These are phyloP conservation scores for Thielaviopsis musarum DNA, from an alignment of 2,329 filamentous ascomycete species.

Conservation along the genomic window DNA sequence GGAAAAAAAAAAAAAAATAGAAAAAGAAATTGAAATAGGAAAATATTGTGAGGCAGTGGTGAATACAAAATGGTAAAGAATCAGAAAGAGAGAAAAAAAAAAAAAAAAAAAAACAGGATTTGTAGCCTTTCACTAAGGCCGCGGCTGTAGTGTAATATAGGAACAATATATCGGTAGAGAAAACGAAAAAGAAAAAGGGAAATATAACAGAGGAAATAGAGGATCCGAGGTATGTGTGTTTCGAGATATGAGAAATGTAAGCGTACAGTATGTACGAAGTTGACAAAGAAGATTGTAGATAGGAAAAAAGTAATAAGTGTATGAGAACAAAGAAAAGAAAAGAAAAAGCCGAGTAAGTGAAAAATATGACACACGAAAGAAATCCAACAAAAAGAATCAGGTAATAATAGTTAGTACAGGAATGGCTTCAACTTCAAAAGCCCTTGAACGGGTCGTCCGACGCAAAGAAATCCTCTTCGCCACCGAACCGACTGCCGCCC, in stretches of 20 bases:
- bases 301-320: not conserved
- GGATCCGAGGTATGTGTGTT: not conserved
- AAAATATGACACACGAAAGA: not conserved
- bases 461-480: slow-evolving; percentile 37
- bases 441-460: slow-evolving; percentile 45
- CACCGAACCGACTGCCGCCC: slow-evolving; percentile 14
- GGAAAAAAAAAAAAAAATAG: not conserved
- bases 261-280: too few species aligned
- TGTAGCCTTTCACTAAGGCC: too few species aligned
- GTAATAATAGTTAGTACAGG: not conserved
- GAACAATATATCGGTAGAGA: not conserved
- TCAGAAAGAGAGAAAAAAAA: not conserved
- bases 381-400: not conserved
- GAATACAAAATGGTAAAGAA: not conserved
- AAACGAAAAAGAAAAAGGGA: not conserved
- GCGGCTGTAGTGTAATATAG: too few species aligned
- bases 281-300: not conserved
- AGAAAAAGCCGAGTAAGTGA: not conserved
- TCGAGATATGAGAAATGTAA: not conserved
- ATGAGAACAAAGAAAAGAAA: not conserved
- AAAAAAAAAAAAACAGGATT: not conserved
- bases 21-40: not conserved
- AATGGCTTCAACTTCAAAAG: slow-evolving; percentile 26
- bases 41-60: too few species aligned
- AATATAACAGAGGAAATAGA: not conserved